Evolutionary conservation across 176 grass and related monocot species (phyloP).

Genomic region (Stipa capillata): DNA sequence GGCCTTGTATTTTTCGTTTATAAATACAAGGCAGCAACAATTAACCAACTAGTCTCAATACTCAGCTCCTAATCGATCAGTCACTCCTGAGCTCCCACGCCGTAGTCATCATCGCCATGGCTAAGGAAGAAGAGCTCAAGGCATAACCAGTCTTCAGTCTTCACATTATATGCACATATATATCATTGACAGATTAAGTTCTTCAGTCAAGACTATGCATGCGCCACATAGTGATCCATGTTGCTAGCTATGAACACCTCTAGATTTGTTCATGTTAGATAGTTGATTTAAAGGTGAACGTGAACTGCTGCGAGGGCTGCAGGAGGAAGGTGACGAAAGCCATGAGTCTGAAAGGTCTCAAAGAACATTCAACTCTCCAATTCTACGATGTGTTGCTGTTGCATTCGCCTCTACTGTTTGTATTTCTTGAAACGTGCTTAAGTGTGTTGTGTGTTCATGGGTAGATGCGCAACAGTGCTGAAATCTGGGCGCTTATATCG

Average conservation of each 20-base stretch:
- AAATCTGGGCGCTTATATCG: no score
- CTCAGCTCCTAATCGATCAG: background rate
- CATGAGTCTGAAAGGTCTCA: conserved; percentile 67
- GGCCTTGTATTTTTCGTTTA: conserved; percentile 34
- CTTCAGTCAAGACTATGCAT: background rate
- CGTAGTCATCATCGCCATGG: conserved; percentile 50
- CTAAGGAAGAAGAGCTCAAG: conserved; percentile 67
- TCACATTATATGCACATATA: no score
- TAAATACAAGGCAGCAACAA: conserved; percentile 25
- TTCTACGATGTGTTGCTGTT: no score
- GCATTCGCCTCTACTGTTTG: no score
- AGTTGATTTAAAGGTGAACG: conserved; percentile 86
- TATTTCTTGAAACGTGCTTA: no score
- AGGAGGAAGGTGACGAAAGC: conserved; percentile 91
- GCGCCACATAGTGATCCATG: no score
- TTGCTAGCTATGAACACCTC: no score
- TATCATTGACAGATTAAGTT: background rate
- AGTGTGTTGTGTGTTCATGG: no score
- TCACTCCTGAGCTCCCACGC: conserved; percentile 11
- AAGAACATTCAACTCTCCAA: no score
- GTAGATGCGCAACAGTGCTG: no score
- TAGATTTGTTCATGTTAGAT: conserved; percentile 40
- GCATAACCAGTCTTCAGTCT: no score
- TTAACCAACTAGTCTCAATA: background rate
- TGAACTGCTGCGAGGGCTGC: conserved; percentile 93